phyloP scores from a whole-genome alignment of 1,284 basidiomycete genomes.

The Stygiomarasmius scandens region DNA sequence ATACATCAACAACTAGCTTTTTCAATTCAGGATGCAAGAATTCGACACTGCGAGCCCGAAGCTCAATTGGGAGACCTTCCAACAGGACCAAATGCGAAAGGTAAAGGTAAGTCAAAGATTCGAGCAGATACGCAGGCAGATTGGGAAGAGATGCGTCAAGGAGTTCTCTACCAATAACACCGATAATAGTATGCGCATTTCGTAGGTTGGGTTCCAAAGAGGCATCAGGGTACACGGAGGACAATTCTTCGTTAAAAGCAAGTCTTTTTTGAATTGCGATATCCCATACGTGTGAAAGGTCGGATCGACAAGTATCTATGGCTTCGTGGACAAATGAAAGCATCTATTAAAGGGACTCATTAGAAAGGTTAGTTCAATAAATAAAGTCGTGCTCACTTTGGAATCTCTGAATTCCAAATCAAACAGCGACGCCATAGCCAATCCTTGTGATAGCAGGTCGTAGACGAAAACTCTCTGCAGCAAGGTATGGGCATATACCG shows the following conservation, averaged over 20 bases:
- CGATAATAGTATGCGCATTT: not conserved
- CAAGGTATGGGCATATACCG: conserved; percentile 38
- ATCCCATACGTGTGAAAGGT: not conserved
- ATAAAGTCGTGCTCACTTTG: conserved; percentile 46
- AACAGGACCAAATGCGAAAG: conserved; percentile 44
- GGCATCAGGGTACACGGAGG: not conserved
- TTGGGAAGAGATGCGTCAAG: not conserved
- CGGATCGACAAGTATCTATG: conserved; percentile 23
- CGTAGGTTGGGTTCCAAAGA: not conserved
- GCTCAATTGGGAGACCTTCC: conserved; percentile 42
- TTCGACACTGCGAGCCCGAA: conserved; percentile 41
- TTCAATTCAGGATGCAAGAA: conserved; percentile 32
- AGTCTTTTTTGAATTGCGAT: not conserved
- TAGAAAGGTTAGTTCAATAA: not conserved
- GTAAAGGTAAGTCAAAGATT: conserved; percentile 31
- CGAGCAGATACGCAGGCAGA: conserved; percentile 5
- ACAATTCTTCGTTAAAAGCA: conserved; percentile 3
- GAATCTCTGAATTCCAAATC: conserved; percentile 61
- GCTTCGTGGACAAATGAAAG: conserved; percentile 47
- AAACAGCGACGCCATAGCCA: conserved; percentile 54
- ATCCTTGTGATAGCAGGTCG: conserved; percentile 45
- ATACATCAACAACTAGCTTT: conserved; percentile 30
- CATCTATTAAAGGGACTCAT: conserved; percentile 35
- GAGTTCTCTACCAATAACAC: not conserved
- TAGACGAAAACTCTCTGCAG: conserved; percentile 53